Evolutionary conservation across 1,284 basidiomycete species (phyloP), one percentile per base, ranked within the genome.

Genomic region (Tilletia setariae): DNA sequence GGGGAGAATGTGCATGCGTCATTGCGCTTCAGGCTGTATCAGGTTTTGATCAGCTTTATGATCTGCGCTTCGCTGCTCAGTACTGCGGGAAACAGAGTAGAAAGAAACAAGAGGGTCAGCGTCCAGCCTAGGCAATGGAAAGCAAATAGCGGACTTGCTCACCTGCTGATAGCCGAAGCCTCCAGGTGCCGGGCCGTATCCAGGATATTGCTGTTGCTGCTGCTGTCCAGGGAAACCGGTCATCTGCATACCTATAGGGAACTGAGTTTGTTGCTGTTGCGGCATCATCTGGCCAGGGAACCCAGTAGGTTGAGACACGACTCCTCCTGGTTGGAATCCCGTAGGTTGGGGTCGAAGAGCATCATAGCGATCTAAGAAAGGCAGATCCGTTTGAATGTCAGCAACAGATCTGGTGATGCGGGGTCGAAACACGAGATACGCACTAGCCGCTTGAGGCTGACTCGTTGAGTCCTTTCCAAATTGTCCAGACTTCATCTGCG

Each of bases 321-420:
- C 32, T 6, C 56, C 56, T 2, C 56, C 56, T 9, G 56, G 56
- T 16, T 76, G 73, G 73, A 80, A 82, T 8, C 80, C 79, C 1
- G 80, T 82, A 9, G 81, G 79, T 68, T 82, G 81, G 2, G 80
- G 79, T 35, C 79, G 74, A 47, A 82, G 68, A 13, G 80, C 76
- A 62, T 82, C 80, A 70, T 82, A 82, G 7, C 63, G 59, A 21
- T 65, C 63, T 56, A 65, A 25, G 32, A 23, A 25, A 49, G 62
- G 69, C 28, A 68, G 42, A 23, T 40, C 11, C 11, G 35, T 40
- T 40, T 4, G 11, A 28, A 32, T 1, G 47, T n/a, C 28, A 25
- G 21, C 13, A 23, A 25, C n/a, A 49, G 47, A 19, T 49, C 19
- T 49, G 8, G 1, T 49, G 43, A 44, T 44, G 43, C 9, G 11